Evolutionary conservation across 2,329 filamentous ascomycete genomes (phyloP), one percentile per base, ranked within the genome.

Genomic region (Fusarium drepaniforme): DNA sequence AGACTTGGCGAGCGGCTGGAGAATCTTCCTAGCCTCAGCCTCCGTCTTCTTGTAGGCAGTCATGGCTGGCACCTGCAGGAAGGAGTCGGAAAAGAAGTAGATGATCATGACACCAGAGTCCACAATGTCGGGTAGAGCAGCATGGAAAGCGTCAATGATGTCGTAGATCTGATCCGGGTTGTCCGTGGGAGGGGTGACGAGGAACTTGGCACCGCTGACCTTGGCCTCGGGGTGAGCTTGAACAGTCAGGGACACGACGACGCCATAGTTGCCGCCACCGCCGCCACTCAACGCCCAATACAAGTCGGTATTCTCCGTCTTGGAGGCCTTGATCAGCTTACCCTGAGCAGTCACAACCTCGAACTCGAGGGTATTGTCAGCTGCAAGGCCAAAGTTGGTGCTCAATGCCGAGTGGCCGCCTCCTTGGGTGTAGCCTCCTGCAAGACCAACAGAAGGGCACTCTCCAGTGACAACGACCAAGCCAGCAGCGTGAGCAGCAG

Each of bases 231-330:
- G 61, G 30, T 90, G 84, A 2, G 87, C 84, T 70, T 87, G 88
- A 33, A 87, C 82, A 0, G 88, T 91, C 78, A 91, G 83, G 3
- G 87, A 89, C 25, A 86, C 78, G 2, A 92, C 88, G 1, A 91
- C 84, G 3, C 85, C 90, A 69, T 88, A 92, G 23, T 86, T 91
- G 8, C 90, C 89, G 3, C 86, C 87, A 2, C 91, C 90, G 1
- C 90, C 90, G 2, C 90, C 90, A 35, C 84, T 84, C 2, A 92
- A 81, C 1, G 90, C 91, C 91, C 90, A 93, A 81, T 90, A 93
- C 1, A 93, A 82, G 53, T 92, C 90, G 0, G 82, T 67, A 68
- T 92, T 88, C 16, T 86, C 66, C 0, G 78, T 77, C 2, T 82
- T 84, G 4, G 83, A 87, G 0, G 89, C 89, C 2, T 80, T 86